Conservation (phyloP, 164 flowering plant genomes). For the Saururus chinensis region DNA sequence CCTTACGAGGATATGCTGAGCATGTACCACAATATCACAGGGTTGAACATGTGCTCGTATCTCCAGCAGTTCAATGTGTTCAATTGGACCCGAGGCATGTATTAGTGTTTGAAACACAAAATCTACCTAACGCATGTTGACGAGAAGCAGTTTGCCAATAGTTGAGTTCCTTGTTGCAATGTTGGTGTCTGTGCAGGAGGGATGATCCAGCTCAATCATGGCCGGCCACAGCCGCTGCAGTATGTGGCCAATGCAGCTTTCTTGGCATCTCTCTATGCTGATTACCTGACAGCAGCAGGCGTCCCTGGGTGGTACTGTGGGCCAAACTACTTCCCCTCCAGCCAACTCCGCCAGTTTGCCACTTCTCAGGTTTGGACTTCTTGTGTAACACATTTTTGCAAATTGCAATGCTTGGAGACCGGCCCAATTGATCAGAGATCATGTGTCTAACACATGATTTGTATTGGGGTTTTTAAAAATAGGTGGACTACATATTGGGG, state of each 20-base stretch:
- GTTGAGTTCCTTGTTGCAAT: not conserved
- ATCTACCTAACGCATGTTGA: too few relatives aligned
- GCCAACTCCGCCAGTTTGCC: constrained; percentile 38
- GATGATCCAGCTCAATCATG: constrained; percentile 54
- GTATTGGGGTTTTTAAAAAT: not conserved
- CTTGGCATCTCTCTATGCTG: constrained; percentile 55
- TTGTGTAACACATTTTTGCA: not conserved
- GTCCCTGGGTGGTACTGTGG: constrained; percentile 70
- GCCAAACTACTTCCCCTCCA: constrained; percentile 17
- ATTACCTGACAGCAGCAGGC: constrained; percentile 49
- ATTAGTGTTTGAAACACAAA: not conserved
- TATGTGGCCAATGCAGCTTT: constrained; percentile 69
- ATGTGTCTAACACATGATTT: too few relatives aligned
- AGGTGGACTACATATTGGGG: constrained; percentile 72
- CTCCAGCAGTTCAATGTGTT: constrained; percentile 34
- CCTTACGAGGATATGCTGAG: constrained; percentile 58
- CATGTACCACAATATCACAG: constrained; percentile 45
- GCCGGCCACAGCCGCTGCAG: constrained; percentile 48
- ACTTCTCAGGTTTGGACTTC: constrained; percentile 39
- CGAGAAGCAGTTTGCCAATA: too few relatives aligned
- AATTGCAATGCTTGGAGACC: too few relatives aligned
- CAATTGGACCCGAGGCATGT: constrained; percentile 56
- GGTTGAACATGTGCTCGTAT: constrained; percentile 71
- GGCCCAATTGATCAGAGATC: too few relatives aligned
- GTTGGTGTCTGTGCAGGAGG: constrained; percentile 38